Percentiles rank a stretch among this genome's conserved stretches.
Conservation (phyloP, 2,329 filamentous ascomycete genomes). For the Aspergillus felis region DNA sequence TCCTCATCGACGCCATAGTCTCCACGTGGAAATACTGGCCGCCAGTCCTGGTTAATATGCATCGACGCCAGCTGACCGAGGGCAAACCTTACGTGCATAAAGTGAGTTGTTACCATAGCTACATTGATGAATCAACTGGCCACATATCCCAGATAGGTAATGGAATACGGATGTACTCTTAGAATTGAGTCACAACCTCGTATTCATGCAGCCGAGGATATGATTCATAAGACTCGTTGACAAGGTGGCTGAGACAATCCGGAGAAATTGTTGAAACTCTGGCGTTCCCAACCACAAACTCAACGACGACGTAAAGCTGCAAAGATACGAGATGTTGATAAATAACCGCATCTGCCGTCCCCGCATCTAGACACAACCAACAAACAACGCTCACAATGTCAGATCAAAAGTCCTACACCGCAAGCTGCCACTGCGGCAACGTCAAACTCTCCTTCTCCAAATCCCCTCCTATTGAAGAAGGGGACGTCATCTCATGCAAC, state of each 20-base stretch:
- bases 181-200: background rate
- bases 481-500: conserved; percentile 16
- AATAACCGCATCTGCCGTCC: background rate
- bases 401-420: conserved; percentile 3
- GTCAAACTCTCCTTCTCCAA: conserved; percentile 17
- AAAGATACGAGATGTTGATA: background rate
- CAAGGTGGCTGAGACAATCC: background rate
- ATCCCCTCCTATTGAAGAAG: conserved; percentile 13
- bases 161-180: background rate
- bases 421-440: conserved; percentile 21
- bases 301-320: background rate
- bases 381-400: background rate
- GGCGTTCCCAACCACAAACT: background rate
- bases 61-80: background rate
- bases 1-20: too few species aligned
- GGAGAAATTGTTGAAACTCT: background rate
- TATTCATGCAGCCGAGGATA: background rate
- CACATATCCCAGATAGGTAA: background rate
- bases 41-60: too few species aligned
- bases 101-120: too few species aligned
- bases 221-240: background rate
- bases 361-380: background rate
- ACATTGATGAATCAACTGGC: background rate
- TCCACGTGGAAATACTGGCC: too few species aligned
- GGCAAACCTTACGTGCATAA: background rate